Evolutionary conservation across 345 rosid genomes (phyloP).

Genomic region (Moricandia moricandioides): DNA sequence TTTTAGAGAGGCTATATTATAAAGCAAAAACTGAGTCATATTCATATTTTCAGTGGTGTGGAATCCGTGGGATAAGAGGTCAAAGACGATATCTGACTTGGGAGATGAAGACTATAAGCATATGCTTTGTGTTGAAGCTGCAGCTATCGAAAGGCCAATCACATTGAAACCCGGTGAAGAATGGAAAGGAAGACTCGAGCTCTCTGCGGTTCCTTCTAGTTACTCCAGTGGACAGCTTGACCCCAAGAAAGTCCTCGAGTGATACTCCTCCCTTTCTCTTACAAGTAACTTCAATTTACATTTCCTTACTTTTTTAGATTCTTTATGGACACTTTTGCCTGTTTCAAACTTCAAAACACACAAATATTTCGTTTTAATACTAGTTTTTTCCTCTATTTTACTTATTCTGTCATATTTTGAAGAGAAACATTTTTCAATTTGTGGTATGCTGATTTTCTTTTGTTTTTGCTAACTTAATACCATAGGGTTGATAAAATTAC

Average conservation of each 20-base stretch:
- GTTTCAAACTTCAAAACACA: neutral
- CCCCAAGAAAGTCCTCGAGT: constrained; percentile 67
- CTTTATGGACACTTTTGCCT: neutral
- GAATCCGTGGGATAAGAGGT: constrained; percentile 98
- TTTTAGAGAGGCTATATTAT: neutral
- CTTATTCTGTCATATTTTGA: neutral
- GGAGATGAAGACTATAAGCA: constrained; percentile 94
- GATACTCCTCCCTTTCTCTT: constrained; percentile 17
- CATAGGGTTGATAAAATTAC: neutral
- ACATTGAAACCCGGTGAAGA: constrained; percentile 92
- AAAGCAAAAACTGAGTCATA: neutral
- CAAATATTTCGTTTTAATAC: neutral
- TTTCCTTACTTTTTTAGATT: constrained; percentile 8
- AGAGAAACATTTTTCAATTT: neutral
- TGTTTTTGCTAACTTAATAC: neutral
- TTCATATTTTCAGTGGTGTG: constrained; percentile 65
- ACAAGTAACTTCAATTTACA: constrained; percentile 18
- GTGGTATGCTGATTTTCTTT: neutral
- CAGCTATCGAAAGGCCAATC: constrained; percentile 74
- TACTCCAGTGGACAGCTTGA: constrained; percentile 97
- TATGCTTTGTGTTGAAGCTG: constrained; percentile 96
- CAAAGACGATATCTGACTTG: constrained; percentile 80
- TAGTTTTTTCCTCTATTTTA: neutral
- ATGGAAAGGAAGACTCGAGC: constrained; percentile 91
- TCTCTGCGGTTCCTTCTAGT: constrained; percentile 88